Percentiles rank a stretch among this genome's conserved stretches.
phyloP scores from a whole-genome alignment of 1,284 basidiomycete genomes.

The Tylopilus sp. region DNA sequence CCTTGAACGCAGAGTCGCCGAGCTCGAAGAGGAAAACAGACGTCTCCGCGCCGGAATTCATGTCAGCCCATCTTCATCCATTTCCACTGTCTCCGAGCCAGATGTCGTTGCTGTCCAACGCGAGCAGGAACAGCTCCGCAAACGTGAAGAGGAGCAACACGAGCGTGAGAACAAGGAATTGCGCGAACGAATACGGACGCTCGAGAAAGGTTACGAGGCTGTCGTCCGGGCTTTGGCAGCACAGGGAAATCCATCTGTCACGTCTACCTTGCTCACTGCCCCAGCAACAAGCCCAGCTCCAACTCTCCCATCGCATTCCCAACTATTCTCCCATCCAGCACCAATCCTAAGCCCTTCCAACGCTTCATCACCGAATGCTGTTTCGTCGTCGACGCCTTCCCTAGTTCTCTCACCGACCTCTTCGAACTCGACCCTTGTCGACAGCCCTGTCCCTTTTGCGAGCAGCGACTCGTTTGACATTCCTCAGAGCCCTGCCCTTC shows the following conservation, averaged over 20 bases:
- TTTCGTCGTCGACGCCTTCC: conserved; percentile 26
- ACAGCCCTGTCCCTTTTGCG: conserved; percentile 27
- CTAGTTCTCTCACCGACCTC: conserved; percentile 49
- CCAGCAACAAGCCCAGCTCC: conserved; percentile 30
- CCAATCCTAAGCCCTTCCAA: conserved; percentile 33
- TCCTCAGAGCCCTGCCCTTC: conserved; percentile 24
- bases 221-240: conserved; percentile 69
- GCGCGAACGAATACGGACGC: conserved; percentile 66
- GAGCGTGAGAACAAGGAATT: conserved; percentile 73
- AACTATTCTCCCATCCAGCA: conserved; percentile 27
- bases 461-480: conserved; percentile 33
- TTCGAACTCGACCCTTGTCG: conserved; percentile 39
- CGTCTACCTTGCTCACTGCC: conserved; percentile 21
- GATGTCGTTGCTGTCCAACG: conserved; percentile 14
- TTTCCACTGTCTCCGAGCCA: conserved; percentile 32
- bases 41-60: conserved; percentile 65
- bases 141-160: conserved; percentile 43
- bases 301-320: conserved; percentile 21
- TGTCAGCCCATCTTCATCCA: conserved; percentile 44
- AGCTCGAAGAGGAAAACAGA: conserved; percentile 83
- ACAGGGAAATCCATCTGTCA: conserved; percentile 37
- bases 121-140: conserved; percentile 37
- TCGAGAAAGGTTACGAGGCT: conserved; percentile 75
- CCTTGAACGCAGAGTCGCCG: conserved; percentile 74
- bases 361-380: conserved; percentile 12